Evolutionary conservation across 2,329 filamentous ascomycete species (phyloP), one percentile per base, ranked within the genome.

Genomic region (Aspergillus sp.): DNA sequence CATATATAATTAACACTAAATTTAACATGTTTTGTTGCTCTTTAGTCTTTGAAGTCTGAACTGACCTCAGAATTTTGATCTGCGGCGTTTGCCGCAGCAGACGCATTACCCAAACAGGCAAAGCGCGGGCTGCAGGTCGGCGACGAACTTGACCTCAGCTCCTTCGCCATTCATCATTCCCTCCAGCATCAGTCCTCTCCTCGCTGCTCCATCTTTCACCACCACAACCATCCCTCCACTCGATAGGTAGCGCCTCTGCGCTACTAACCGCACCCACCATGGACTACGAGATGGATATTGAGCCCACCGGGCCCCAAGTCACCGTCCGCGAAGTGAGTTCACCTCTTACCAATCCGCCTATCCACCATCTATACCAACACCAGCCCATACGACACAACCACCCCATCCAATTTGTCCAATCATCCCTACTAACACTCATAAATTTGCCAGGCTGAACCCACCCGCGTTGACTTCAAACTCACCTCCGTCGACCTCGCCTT

Each of bases 391-490:
- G 15, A 5, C 8, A 21, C 10, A 15, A 19, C 7, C 38, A 41
- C 15, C 21, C 32, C 52, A 28, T 28, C 6, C 4, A 43, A n/a
- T 4, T 10, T 13, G 2, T 6, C 17, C 28, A 52, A 8, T 12
- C n/a, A 28, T 19, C n/a, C 19, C 7, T 25, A 45, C 61, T 63
- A 52, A 59, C 19, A 13, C 21, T 30, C 13, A 5, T 8, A 13
- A 13, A 2, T 17, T 32, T 2, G 30, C 17, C 67, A 97, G 92
- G 91, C 91, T 66, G 91, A 93, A 74, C 81, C 82, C 65, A 87
- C 88, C 70, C 89, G 91, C 72, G 92, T 97, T 76, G 90, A 97
- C 79, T 98, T 98, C 81, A 89, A 95, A 77, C 87, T 99, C 60
- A 89, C 87, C 71, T 92, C 92, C 75, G 91, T 94, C 71, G 92